These are phyloP conservation scores for Chrysoporthe austroafricana DNA, from an alignment of 2,329 filamentous ascomycete species.

Conservation along the genomic window DNA sequence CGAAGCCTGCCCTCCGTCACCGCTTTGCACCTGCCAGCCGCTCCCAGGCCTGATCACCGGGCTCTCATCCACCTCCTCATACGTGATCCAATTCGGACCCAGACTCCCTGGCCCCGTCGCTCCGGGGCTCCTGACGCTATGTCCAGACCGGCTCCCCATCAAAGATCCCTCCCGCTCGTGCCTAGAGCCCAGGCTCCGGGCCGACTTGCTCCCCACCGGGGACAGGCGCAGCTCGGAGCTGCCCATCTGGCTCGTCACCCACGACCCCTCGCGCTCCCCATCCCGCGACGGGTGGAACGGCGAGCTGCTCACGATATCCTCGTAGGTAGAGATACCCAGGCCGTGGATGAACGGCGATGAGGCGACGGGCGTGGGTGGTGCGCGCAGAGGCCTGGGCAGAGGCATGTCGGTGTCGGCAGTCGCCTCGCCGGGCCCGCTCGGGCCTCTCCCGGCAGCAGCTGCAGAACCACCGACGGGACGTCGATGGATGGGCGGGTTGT, in stretches of 20 bases:
- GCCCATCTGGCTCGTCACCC: conserved; percentile 20
- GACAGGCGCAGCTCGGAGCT: conserved; percentile 3
- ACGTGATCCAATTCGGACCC: conserved; percentile 10
- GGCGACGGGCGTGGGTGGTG: background rate
- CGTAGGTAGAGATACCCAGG: conserved; percentile 38
- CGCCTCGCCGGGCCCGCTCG: no score
- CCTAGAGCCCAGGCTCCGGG: background rate
- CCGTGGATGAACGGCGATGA: conserved; percentile 27
- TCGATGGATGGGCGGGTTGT: conserved; percentile 6
- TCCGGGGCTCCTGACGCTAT: conserved; percentile 2
- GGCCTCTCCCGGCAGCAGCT: background rate
- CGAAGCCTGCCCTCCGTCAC: background rate
- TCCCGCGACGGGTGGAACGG: conserved; percentile 39
- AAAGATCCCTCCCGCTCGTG: background rate
- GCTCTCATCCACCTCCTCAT: conserved; percentile 11
- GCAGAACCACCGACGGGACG: background rate
- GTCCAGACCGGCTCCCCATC: conserved; percentile 3
- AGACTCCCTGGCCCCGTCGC: background rate
- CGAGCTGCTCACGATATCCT: conserved; percentile 40
- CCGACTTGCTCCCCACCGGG: conserved; percentile 1
- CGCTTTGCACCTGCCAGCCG: background rate
- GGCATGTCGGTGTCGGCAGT: no score
- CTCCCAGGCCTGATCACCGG: background rate
- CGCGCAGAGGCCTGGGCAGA: background rate
- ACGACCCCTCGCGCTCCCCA: conserved; percentile 32